A percentile compares a stretch with the other conserved stretches of the same genome.
Conservation (phyloP, 805 yeast genomes). For the Cyberlindnera amylophila region DNA sequence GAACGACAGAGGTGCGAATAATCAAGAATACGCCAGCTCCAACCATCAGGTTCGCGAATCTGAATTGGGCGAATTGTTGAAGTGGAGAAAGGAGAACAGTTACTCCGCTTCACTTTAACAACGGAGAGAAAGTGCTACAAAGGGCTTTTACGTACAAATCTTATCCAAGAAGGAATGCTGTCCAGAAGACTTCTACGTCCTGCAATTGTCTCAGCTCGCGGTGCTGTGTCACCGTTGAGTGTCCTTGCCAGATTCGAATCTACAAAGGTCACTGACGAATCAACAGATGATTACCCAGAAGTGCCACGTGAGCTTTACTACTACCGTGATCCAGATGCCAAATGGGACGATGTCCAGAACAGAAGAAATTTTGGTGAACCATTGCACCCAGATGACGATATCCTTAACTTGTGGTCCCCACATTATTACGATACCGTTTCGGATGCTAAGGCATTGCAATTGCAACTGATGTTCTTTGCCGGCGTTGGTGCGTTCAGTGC, state of each 20-base stretch:
- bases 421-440: constrained; percentile 61
- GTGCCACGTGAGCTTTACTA: constrained; percentile 58
- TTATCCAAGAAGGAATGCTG: neutral
- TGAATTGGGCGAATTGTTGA: no score
- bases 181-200: neutral
- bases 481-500: constrained; percentile 38
- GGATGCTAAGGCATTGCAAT: constrained; percentile 57
- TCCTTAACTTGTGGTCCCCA: constrained; percentile 83
- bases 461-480: constrained; percentile 57
- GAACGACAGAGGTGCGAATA: no score
- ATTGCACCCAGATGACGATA: constrained; percentile 65
- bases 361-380: constrained; percentile 77
- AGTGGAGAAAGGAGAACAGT: no score
- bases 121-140: no score
- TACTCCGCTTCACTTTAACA: no score
- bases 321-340: constrained; percentile 63
- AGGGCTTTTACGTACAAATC: no score
- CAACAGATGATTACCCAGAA: constrained; percentile 43
- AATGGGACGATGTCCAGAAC: constrained; percentile 77
- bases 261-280: neutral
- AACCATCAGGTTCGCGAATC: no score
- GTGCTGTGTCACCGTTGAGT: neutral
- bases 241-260: neutral
- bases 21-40: no score
- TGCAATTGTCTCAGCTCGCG: neutral